Evolutionary conservation across 306 rosid genomes (phyloP), one percentile per base, ranked within the genome.

Genomic region (Cicer judaicum): DNA sequence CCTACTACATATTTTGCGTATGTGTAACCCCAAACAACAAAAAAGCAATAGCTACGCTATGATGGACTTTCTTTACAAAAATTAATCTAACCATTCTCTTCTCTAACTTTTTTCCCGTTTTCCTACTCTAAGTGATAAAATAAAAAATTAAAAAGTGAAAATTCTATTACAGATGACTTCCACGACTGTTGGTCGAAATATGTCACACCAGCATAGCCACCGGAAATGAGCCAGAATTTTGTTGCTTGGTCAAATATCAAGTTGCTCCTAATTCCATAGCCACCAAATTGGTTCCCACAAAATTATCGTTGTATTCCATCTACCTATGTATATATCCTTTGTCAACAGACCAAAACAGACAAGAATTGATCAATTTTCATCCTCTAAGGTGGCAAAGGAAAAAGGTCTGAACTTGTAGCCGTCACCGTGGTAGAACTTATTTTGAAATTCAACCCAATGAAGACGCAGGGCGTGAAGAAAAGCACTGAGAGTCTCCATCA

Each of bases 391-490:
- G 61, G 97, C 83, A 12, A 92, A 92, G 65, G 99, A 89, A 82
- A 95, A 95, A 42, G 99, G 99, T 80, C 60, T 89, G 90, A 95
- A 95, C 89, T 95, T 92, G 84, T 87, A 83, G 75, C 99, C 99
- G 82, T 95, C 99, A 16, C 98, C 99, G 15, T 87, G 81, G 87
- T 95, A 95, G 87, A 95, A 95, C 68, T 95, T 95, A 73, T 85
- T 90, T 83, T 95, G 99, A 85, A 89, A 95, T 81, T 95, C 99
- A 43, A 95, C 97, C 99, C 99, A 95, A 80, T 95, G 99, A 73
- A 95, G 99, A 84, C 99, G 97, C 82, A 95, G 69, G 81, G 99
- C 98, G 62, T 95, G 99, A 83, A 95, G 99, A 88, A 95, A 95
- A 74, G 99, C 98, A 56, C 99, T 90, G 3, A 95, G 92, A 29